Percentiles rank a stretch among this genome's conserved stretches.
Conservation (phyloP, 106 monocot genomes). For the Posidonia australis region DNA sequence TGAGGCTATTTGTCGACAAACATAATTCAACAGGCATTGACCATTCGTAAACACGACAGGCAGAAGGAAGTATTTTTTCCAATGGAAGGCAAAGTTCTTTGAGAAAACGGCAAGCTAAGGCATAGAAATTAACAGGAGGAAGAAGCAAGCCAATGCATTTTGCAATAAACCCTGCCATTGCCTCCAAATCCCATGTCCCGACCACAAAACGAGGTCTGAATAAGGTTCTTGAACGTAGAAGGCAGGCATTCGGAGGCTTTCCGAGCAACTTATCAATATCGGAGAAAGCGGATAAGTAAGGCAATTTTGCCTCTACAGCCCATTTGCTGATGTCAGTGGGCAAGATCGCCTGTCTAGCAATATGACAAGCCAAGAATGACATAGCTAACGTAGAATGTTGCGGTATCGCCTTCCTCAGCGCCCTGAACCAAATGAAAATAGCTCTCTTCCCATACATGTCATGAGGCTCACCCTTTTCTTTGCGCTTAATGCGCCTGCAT, state of each 20-base stretch:
- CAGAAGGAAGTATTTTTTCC: conserved; percentile 58
- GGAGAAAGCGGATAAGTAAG: conserved; percentile 56
- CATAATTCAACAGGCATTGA: conserved; percentile 69
- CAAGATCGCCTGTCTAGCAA: conserved; percentile 60
- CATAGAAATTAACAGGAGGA: conserved; percentile 80
- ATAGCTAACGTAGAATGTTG: conserved; percentile 63
- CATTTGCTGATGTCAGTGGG: conserved; percentile 74
- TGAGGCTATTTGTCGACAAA: conserved; percentile 44
- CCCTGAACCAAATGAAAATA: conserved; percentile 24
- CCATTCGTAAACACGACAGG: conserved; percentile 74
- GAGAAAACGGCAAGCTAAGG: conserved; percentile 49
- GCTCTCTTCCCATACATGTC: conserved; percentile 20
- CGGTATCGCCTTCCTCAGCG: conserved; percentile 53
- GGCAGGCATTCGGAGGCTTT: conserved; percentile 16
- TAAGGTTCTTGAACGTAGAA: conserved; percentile 35
- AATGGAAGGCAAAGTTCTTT: conserved; percentile 47
- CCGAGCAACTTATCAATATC: conserved; percentile 54
- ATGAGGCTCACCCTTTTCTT: conserved; percentile 8
- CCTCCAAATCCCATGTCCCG: conserved; percentile 61
- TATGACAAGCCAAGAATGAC: conserved; percentile 61
- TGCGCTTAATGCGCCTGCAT: not conserved
- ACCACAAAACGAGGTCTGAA: conserved; percentile 56
- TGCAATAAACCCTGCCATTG: conserved; percentile 56
- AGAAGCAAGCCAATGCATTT: conserved; percentile 43
- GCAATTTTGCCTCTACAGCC: conserved; percentile 62